Conservation (phyloP, 768 basidiomycete genomes). For the Plicaturopsis crispa region DNA sequence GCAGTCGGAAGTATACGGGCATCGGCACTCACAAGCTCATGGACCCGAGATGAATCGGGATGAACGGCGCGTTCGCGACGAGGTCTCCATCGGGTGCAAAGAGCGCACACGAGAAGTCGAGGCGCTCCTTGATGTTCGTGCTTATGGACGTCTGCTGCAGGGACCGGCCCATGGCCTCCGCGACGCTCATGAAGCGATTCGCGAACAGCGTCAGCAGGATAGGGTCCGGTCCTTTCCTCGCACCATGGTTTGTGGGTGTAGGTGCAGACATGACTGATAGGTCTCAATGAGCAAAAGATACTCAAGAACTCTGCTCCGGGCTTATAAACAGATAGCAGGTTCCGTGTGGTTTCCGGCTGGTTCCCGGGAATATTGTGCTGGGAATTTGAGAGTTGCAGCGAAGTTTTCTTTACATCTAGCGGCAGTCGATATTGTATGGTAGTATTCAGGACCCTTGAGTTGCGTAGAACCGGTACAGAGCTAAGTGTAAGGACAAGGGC, state of each 20-base stretch:
- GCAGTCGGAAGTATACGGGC: neutral
- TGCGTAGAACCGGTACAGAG: too few relatives aligned
- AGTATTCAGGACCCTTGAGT: too few relatives aligned
- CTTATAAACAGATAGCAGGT: too few relatives aligned
- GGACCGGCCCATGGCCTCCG: slow-evolving; percentile 91
- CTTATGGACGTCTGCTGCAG: slow-evolving; percentile 87
- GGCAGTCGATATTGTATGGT: too few relatives aligned
- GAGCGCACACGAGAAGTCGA: slow-evolving; percentile 92
- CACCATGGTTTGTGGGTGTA: neutral
- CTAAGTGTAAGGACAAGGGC: too few relatives aligned
- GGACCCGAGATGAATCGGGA: slow-evolving; percentile 79
- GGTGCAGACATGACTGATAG: too few relatives aligned
- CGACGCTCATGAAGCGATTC: slow-evolving; percentile 96
- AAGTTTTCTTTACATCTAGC: too few relatives aligned
- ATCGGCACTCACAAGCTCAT: slow-evolving; percentile 75
- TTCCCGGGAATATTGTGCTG: too few relatives aligned
- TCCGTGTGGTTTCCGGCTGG: too few relatives aligned
- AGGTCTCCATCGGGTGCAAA: slow-evolving; percentile 94
- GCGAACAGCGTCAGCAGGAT: slow-evolving; percentile 88
- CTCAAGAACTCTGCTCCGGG: too few relatives aligned
- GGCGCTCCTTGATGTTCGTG: slow-evolving; percentile 93
- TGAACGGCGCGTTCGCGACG: slow-evolving; percentile 91
- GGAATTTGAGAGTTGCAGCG: too few relatives aligned
- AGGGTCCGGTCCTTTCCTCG: slow-evolving; percentile 62
- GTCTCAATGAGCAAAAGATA: too few relatives aligned